Evolutionary conservation across 306 rosid genomes (phyloP).

Genomic region (Gastrolobium villosum): DNA sequence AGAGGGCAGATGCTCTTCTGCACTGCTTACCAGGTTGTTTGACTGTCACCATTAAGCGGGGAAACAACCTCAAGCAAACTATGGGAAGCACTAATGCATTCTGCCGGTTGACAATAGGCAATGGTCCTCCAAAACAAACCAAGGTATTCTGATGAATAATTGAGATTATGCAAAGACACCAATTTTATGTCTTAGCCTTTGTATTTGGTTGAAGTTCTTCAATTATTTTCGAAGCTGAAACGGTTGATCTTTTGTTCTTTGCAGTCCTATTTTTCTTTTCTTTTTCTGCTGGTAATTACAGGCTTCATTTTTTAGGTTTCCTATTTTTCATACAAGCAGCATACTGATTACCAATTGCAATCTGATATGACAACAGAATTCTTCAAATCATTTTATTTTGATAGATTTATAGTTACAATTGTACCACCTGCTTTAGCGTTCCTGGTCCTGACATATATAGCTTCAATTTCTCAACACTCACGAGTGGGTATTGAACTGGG

Average conservation of each 20-base stretch:
- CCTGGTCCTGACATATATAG: neutral
- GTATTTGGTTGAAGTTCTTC: conserved; percentile 25
- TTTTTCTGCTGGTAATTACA: neutral
- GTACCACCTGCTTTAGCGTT: neutral
- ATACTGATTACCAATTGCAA: conserved; percentile 1
- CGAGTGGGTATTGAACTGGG: too few relatives aligned
- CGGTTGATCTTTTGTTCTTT: neutral
- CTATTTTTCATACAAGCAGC: conserved; percentile 19
- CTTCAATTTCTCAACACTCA: conserved; percentile 22
- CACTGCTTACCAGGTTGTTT: conserved; percentile 98
- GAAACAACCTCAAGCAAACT: conserved; percentile 92
- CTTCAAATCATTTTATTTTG: conserved; percentile 23
- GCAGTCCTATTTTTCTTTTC: neutral
- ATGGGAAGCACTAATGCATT: conserved; percentile 98
- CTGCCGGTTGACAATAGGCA: conserved; percentile 91
- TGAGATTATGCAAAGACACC: conserved; percentile 27
- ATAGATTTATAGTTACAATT: conserved; percentile 12
- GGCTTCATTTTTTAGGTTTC: conserved; percentile 14
- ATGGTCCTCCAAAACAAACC: conserved; percentile 94
- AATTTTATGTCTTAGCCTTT: conserved; percentile 36
- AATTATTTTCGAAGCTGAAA: conserved; percentile 16
- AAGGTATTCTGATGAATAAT: conserved; percentile 67
- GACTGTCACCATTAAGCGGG: conserved; percentile 93
- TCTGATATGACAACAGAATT: neutral
- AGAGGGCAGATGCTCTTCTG: conserved; percentile 92